These are phyloP conservation scores for Colletotrichum sp. DNA, from an alignment of 2,329 filamentous ascomycete species.

Conservation along the genomic window DNA sequence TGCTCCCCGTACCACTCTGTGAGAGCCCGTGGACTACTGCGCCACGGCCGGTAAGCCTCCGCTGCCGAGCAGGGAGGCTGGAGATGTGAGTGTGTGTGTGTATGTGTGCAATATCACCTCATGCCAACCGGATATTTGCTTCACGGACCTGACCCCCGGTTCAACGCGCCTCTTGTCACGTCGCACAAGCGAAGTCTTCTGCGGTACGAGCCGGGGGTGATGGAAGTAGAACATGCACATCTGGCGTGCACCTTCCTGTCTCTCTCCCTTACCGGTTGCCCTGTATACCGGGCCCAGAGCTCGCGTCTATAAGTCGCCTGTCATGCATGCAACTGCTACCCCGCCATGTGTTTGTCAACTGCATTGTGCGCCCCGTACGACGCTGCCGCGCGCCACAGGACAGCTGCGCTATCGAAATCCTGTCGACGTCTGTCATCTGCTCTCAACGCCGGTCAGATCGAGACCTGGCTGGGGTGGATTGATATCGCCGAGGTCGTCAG, in stretches of 20 bases:
- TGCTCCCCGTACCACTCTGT: neutral
- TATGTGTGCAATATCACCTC: neutral
- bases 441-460: neutral
- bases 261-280: neutral
- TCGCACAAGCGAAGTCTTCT: neutral
- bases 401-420: neutral
- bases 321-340: neutral
- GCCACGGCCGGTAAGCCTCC: neutral
- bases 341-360: neutral
- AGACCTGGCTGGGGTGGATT: neutral
- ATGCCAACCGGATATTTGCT: slow-evolving; percentile 3
- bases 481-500: neutral
- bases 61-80: neutral
- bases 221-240: neutral
- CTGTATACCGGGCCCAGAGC: slow-evolving; percentile 3
- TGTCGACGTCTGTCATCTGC: neutral
- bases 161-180: neutral
- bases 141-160: neutral
- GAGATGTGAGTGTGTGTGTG: neutral
- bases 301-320: neutral
- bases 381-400: neutral
- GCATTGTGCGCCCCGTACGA: neutral
- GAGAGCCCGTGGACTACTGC: neutral
- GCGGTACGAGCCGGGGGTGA: neutral
- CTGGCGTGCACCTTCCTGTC: neutral